phyloP scores from a whole-genome alignment of 495 filamentous ascomycete genomes.

The Neurospora terricola region DNA sequence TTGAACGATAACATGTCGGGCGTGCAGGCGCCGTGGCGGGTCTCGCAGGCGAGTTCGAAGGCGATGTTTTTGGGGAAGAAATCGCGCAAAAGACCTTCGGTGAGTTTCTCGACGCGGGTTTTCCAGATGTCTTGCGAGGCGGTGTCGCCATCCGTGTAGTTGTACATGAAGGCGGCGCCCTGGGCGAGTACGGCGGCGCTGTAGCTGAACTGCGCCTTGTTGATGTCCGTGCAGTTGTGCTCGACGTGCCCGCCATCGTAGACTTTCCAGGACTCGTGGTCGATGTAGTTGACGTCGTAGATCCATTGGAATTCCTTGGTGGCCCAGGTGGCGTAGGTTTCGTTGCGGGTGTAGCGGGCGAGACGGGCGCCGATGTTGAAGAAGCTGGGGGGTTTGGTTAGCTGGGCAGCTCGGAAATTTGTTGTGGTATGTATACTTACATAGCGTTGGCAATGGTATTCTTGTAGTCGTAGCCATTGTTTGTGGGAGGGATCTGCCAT shows the following conservation, averaged over 20 bases:
- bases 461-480: constrained; percentile 77
- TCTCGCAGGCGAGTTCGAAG: constrained; percentile 62
- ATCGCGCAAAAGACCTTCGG: constrained; percentile 50
- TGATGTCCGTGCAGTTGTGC: constrained; percentile 51
- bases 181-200: constrained; percentile 64
- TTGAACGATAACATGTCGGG: constrained; percentile 83
- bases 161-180: constrained; percentile 71
- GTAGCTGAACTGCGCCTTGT: constrained; percentile 61
- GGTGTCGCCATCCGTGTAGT: constrained; percentile 29
- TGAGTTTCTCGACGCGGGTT: constrained; percentile 45
- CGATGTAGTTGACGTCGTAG: constrained; percentile 50
- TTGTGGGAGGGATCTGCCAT: constrained; percentile 71
- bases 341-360: constrained; percentile 65
- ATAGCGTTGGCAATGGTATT: constrained; percentile 51
- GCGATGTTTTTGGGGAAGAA: constrained; percentile 47
- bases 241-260: constrained; percentile 61
- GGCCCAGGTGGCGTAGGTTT: constrained; percentile 71
- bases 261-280: constrained; percentile 43
- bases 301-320: constrained; percentile 69
- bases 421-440: neutral
- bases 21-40: constrained; percentile 47
- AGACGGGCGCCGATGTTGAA: constrained; percentile 74
- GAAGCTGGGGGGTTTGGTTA: constrained; percentile 44
- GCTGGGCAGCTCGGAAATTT: constrained; percentile 33
- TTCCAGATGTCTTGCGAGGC: constrained; percentile 37